Base-by-base conservation (phyloP, 2,329 filamentous ascomycete genomes). In the Didymella segeticola region DNA sequence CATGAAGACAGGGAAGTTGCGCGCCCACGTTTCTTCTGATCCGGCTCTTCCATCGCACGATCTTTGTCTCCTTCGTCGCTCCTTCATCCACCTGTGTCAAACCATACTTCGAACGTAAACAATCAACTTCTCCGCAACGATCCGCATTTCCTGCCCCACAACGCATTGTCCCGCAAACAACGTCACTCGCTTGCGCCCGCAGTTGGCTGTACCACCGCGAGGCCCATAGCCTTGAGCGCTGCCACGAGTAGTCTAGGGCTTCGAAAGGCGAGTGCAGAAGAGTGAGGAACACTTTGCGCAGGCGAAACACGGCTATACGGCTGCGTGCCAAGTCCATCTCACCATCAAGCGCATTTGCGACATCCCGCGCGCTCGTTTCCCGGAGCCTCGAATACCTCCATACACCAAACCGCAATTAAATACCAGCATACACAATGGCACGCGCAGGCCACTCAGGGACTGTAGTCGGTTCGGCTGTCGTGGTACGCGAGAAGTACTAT, bases 401-500 rank as follows among this genome's bases (percentile, higher is more conserved):
- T 33, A 15, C 12, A 33, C 4, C 22, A 15, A 3, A 12, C 20
- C 5, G 11, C 14, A 12, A 31, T n/a, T 20, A 1, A 27, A 23
- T 11, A 30, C n/a, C 11, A 19, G 19, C 23, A 23, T 8, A 56
- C 51, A 61, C 51, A 51, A 76, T 76, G 74, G 74, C 74, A 48
- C 72, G 74, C 52, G 58, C 56, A 58, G 65, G 65, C 29, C 63
- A 68, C 46, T 66, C 65, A 43, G 63, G 57, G 43, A 74, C 72
- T 41, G 64, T 74, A 2, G 71, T 76, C 38, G 68, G 69, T 37
- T 71, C 69, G 11, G 75, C 71, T 38, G 74, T 79, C 17, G 72
- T 80, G 39, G 76, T 80, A 30, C 76, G 78, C 25, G 72, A 80
- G 60, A 79, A 80, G 64, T 87, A 87, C 76, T 82, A 81, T 75